These are phyloP conservation scores for Colletotrichum truncatum DNA, from an alignment of 2,329 filamentous ascomycete genomes.

Conservation along the genomic window DNA sequence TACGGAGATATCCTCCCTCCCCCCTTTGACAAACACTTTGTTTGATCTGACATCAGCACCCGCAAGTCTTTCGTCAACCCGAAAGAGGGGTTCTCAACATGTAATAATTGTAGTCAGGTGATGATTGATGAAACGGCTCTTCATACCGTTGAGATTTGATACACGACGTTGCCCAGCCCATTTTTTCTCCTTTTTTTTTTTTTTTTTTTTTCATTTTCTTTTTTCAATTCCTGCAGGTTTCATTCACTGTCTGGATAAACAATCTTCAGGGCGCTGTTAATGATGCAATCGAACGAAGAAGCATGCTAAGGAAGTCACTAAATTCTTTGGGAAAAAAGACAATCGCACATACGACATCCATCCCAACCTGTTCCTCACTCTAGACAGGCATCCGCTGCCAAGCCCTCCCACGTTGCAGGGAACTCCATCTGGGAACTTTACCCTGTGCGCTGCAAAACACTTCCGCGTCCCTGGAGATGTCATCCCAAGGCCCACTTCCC, in stretches of 20 bases:
- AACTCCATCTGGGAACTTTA: conserved; percentile 14
- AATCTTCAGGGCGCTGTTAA: too few species aligned
- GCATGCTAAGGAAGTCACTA: too few species aligned
- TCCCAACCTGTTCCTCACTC: not conserved
- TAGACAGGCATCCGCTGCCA: not conserved
- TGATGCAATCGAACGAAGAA: not conserved
- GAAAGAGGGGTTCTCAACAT: not conserved
- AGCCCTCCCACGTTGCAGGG: conserved; percentile 4
- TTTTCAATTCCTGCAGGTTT: not conserved
- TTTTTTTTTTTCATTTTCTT: not conserved
- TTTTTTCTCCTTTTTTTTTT: too few species aligned
- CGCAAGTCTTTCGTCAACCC: not conserved
- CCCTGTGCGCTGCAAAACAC: conserved; percentile 7
- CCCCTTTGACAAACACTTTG: not conserved
- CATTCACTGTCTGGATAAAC: too few species aligned
- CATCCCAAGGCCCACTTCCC: not conserved
- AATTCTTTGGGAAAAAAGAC: too few species aligned
- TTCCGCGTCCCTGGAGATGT: not conserved
- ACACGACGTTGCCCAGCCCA: not conserved
- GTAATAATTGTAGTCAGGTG: not conserved
- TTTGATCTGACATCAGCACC: not conserved
- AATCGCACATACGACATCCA: not conserved
- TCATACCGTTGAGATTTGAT: not conserved
- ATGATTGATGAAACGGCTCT: not conserved
- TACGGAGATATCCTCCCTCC: not conserved